Conservation (phyloP, 306 rosid genomes). For the Acacia crassicarpa region DNA sequence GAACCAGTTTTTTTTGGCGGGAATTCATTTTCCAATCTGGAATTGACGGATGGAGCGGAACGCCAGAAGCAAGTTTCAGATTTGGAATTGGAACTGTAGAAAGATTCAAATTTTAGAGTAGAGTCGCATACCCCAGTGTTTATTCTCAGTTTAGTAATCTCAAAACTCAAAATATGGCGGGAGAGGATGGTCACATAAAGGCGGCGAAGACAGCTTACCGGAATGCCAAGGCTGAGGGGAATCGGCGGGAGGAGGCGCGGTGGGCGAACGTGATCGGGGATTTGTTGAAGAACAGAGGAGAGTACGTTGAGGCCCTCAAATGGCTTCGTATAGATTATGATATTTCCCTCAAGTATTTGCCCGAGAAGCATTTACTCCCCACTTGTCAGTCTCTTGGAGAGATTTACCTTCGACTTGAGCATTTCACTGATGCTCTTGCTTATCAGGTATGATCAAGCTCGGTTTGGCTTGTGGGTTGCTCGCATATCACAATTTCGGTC, state of each 20-base stretch:
- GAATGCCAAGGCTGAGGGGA: conserved; percentile 65
- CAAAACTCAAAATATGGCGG: conserved; percentile 34
- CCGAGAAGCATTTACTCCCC: conserved; percentile 64
- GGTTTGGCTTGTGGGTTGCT: background rate
- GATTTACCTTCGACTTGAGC: conserved; percentile 74
- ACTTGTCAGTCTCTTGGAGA: conserved; percentile 95
- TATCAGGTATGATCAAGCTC: conserved; percentile 57
- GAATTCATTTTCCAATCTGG: conserved; percentile 26
- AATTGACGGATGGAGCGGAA: conserved; percentile 8
- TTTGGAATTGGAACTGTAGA: background rate
- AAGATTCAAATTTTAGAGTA: background rate
- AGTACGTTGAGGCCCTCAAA: conserved; percentile 71
- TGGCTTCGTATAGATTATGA: conserved; percentile 86
- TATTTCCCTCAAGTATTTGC: conserved; percentile 49
- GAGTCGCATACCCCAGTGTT: background rate
- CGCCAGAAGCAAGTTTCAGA: background rate
- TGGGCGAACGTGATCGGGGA: conserved; percentile 90
- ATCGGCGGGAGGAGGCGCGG: conserved; percentile 82
- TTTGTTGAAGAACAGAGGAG: conserved; percentile 68
- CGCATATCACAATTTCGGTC: background rate
- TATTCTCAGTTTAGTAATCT: background rate
- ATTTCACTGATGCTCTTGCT: conserved; percentile 58
- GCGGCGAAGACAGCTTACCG: conserved; percentile 64
- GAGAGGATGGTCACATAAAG: conserved; percentile 44
- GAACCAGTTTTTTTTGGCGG: conserved; percentile 41